Conservation (phyloP, 2,329 filamentous ascomycete genomes). For the Scleromitrula shiraiana region DNA sequence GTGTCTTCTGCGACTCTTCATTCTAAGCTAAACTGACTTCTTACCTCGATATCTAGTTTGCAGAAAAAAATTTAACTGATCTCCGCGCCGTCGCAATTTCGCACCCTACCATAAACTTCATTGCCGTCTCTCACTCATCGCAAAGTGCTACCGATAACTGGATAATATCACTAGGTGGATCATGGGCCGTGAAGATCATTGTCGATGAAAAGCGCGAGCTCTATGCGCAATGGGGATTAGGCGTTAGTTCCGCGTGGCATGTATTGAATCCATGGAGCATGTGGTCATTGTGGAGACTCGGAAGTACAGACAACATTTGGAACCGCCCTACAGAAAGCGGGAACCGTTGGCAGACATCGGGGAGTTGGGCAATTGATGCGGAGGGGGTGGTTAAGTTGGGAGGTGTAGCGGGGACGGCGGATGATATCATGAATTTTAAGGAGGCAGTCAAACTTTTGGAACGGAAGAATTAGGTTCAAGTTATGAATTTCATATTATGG, state of each 20-base stretch:
- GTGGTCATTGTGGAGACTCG: conserved; percentile 49
- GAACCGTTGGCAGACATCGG: conserved; percentile 59
- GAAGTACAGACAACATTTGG: conserved; percentile 56
- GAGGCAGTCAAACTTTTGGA: conserved; percentile 27
- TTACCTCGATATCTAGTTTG: conserved; percentile 26
- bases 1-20: no score
- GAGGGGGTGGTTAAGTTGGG: conserved; percentile 46
- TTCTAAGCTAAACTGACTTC: no score
- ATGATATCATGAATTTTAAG: conserved; percentile 47
- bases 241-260: conserved; percentile 49
- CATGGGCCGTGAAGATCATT: conserved; percentile 45
- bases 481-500: neutral
- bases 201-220: conserved; percentile 51
- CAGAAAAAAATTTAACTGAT: conserved; percentile 55
- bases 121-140: conserved; percentile 55
- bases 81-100: conserved; percentile 44
- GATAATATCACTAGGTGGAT: conserved; percentile 21
- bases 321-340: conserved; percentile 58
- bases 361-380: conserved; percentile 53
- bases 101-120: conserved; percentile 44
- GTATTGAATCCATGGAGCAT: conserved; percentile 51
- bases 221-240: conserved; percentile 60
- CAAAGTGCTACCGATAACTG: conserved; percentile 44
- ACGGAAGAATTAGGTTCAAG: neutral
- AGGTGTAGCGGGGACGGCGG: conserved; percentile 39